A percentile compares a stretch with the other conserved stretches of the same genome.
Evolutionary conservation across 2,329 filamentous ascomycete species (phyloP).

Genomic region (Pseudogymnoascus sp.): DNA sequence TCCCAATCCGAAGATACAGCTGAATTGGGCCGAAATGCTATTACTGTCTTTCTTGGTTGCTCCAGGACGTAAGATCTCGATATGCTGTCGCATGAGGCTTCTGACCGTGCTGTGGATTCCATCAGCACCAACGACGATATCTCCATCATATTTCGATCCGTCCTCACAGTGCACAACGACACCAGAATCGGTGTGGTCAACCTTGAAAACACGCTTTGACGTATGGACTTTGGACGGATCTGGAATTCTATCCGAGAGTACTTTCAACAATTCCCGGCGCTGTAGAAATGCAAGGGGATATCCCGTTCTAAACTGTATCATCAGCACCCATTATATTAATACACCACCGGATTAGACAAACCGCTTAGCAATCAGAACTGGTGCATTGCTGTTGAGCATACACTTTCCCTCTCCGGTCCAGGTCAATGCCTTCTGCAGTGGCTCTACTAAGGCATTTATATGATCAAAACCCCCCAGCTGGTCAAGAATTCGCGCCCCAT

Average conservation of each 20-base stretch:
- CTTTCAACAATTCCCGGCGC: constrained; percentile 2
- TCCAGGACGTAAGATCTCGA: not conserved
- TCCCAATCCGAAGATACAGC: constrained; percentile 21
- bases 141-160: constrained; percentile 18
- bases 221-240: constrained; percentile 18
- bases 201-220: constrained; percentile 16
- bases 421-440: constrained; percentile 7
- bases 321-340: not conserved
- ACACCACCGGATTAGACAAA: constrained; percentile 7
- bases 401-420: constrained; percentile 13
- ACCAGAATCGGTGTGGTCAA: not conserved
- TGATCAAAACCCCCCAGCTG: constrained; percentile 38
- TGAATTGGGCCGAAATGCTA: constrained; percentile 22
- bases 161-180: constrained; percentile 20
- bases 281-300: constrained; percentile 15
- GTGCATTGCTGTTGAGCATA: constrained; percentile 21
- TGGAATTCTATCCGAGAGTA: constrained; percentile 18
- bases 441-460: constrained; percentile 5
- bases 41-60: constrained; percentile 12
- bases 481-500: constrained; percentile 39
- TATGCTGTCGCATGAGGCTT: not conserved
- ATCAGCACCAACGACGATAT: constrained; percentile 25
- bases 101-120: constrained; percentile 20
- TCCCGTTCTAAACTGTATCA: constrained; percentile 17
- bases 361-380: constrained; percentile 13